Base-by-base conservation (phyloP, 2,329 filamentous ascomycete genomes). In the Periconia sp. region DNA sequence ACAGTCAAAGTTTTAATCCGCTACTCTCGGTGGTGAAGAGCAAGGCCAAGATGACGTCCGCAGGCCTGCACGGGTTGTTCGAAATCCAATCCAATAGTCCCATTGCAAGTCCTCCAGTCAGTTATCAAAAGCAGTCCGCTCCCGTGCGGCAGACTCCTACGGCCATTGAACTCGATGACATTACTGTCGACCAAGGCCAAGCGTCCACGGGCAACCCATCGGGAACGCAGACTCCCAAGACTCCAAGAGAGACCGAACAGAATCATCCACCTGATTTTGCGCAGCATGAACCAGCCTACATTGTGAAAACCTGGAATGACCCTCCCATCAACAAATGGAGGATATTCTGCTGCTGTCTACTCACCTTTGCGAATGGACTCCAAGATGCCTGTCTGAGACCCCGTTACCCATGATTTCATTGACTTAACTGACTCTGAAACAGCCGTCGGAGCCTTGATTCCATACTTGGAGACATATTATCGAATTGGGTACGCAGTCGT, bases 401-500 rank as follows among this genome's bases (percentile, higher is more conserved):
- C 18, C 19, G 11, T 3, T 11, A 17, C 17, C 41, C 19, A 44
- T 11, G 14, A 17, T 13, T 9, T 2, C 11, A 14, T 13, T 9
- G 14, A 35, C 42, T 31, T 19, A n/a, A 15, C 19, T 45, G 35
- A 49, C 18, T 23, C 15, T 11, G 6, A 6, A 27, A 0, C 42
- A 62, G 76, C 88, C 0, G 85, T 90, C 1, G 91, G 91, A 66
- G 89, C 90, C 11, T 68, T 94, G 53, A 89, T 95, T 61, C 90
- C 91, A 0, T 91, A 91, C 66, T 89, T 95, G 72, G 89, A 93
- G 69, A 79, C 76, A 70, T 84, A 89, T 63, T 95, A 93, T 66
- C 61, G 80, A 53, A 90, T 94, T 52, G 87, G 87, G 41, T 93
- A 94, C 69, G 88, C 86, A 2, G 74, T 91, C 9, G 89, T 94